These are phyloP conservation scores for Rhizophora apiculata DNA, from an alignment of 345 rosid species.

Conservation along the genomic window DNA sequence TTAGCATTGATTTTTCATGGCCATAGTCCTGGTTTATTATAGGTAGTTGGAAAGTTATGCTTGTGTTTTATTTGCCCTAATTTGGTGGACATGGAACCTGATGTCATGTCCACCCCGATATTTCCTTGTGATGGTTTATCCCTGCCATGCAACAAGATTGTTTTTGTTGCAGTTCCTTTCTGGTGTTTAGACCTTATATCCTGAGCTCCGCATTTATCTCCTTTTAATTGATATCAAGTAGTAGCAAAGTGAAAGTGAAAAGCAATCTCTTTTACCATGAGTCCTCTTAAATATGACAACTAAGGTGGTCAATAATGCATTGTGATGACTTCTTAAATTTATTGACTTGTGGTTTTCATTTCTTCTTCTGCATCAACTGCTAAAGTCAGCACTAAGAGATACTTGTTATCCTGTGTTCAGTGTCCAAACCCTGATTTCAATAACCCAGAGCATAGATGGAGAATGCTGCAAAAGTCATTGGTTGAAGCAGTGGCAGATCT, in stretches of 20 bases:
- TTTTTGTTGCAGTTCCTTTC: no score
- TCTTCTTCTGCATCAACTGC: constrained; percentile 1
- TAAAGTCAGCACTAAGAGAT: background rate
- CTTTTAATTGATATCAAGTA: no score
- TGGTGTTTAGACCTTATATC: no score
- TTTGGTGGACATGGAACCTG: no score
- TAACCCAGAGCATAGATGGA: constrained; percentile 58
- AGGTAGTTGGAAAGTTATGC: no score
- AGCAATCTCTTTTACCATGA: background rate
- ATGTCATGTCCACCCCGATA: no score
- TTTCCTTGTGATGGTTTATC: no score
- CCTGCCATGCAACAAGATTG: no score
- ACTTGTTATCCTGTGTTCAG: constrained; percentile 23
- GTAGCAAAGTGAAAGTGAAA: background rate
- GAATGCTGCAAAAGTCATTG: constrained; percentile 60
- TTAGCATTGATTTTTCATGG: background rate
- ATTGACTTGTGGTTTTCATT: constrained; percentile 2
- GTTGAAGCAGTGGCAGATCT: constrained; percentile 60
- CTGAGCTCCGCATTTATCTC: no score
- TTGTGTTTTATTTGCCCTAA: no score
- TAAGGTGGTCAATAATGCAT: background rate
- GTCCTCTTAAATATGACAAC: background rate
- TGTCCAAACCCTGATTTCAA: constrained; percentile 78
- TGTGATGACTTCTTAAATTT: background rate
- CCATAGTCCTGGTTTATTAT: no score